A percentile compares a stretch with the other conserved stretches of the same genome.
phyloP scores from a whole-genome alignment of 1,139 yeast species.

The Saccharomyces hybrid region DNA sequence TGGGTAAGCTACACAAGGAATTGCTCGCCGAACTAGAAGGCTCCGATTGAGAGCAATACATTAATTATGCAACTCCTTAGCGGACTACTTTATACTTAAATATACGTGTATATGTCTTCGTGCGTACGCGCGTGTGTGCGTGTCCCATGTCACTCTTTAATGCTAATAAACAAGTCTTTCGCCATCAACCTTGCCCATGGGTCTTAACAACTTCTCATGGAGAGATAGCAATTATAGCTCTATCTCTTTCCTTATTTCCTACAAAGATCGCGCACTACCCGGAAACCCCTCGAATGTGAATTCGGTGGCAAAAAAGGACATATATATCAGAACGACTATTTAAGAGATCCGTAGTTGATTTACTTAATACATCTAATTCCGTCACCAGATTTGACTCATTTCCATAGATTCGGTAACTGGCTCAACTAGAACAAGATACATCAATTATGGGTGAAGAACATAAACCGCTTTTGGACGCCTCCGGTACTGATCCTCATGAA shows the following conservation, averaged over 20 bases:
- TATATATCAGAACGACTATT: conserved; percentile 1
- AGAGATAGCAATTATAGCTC: neutral
- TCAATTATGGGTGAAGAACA: conserved; percentile 30
- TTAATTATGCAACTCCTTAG: neutral
- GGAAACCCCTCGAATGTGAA: conserved; percentile 1
- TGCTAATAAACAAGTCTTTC: neutral
- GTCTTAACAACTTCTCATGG: neutral
- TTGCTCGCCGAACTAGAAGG: conserved; percentile 46
- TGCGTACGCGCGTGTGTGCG: neutral
- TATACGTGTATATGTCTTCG: neutral
- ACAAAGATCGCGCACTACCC: neutral
- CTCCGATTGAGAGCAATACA: neutral
- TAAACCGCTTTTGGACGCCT: conserved; percentile 44
- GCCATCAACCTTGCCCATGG: neutral
- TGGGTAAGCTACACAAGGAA: conserved; percentile 58
- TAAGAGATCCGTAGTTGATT: neutral
- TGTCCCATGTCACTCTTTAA: neutral
- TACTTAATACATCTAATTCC: neutral
- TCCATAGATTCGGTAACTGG: neutral
- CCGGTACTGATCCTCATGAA: conserved; percentile 43
- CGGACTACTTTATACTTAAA: neutral
- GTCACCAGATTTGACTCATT: neutral
- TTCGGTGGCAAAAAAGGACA: conserved; percentile 1
- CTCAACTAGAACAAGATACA: neutral
- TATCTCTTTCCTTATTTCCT: neutral